These are phyloP conservation scores for Amoebophrya sp. DNA, from an alignment of 169 alveolate genomes.

Conservation along the genomic window DNA sequence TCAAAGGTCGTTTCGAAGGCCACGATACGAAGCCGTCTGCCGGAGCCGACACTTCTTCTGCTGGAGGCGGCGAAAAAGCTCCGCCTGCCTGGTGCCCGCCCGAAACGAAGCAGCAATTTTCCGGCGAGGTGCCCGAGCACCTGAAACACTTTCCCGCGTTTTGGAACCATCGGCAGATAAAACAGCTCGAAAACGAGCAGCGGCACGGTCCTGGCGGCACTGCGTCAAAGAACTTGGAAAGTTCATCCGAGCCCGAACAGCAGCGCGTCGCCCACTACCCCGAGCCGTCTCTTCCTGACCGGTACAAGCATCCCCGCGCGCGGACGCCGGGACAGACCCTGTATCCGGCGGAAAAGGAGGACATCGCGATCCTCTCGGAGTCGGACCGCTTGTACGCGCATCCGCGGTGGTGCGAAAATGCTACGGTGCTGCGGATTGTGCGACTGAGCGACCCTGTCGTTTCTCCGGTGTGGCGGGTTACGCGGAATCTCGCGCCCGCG, in stretches of 20 bases:
- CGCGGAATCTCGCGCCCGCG: neutral
- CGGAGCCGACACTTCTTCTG: too few relatives aligned
- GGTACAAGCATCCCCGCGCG: neutral
- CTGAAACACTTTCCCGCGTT: neutral
- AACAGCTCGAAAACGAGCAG: neutral
- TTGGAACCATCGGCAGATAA: neutral
- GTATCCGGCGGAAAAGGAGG: neutral
- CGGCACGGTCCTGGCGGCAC: too few relatives aligned
- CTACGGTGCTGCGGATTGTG: neutral
- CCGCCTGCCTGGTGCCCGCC: too few relatives aligned
- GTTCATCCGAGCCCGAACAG: too few relatives aligned
- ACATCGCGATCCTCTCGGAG: neutral
- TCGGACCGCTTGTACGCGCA: neutral
- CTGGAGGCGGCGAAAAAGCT: too few relatives aligned
- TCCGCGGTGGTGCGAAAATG: neutral
- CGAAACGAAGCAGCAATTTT: too few relatives aligned
- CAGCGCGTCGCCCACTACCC: too few relatives aligned
- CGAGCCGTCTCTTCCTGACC: neutral
- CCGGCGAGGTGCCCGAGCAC: neutral
- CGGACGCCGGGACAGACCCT: constrained; percentile 4
- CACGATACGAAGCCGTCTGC: too few relatives aligned
- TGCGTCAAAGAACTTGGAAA: too few relatives aligned
- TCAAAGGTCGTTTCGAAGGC: too few relatives aligned
- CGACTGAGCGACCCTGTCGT: neutral
- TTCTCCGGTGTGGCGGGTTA: neutral